These are phyloP conservation scores for Hypoxylon sp. DNA, from an alignment of 2,329 filamentous ascomycete genomes.

Conservation along the genomic window DNA sequence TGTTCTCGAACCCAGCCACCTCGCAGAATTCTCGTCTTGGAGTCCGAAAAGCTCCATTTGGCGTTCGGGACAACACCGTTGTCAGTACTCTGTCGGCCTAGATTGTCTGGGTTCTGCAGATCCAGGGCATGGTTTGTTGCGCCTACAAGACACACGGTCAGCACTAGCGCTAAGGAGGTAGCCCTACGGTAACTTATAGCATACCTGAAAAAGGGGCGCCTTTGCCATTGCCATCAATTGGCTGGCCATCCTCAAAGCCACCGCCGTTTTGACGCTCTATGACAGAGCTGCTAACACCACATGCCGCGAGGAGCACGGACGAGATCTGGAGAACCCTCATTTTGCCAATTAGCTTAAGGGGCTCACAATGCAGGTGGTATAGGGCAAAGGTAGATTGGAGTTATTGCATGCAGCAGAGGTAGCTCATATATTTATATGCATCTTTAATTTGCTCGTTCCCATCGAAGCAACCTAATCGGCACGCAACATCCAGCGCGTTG, in stretches of 20 bases:
- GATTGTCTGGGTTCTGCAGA: constrained; percentile 74
- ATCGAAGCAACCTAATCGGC: constrained; percentile 6
- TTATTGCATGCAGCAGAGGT: neutral
- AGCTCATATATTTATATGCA: constrained; percentile 24
- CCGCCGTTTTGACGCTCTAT: constrained; percentile 49
- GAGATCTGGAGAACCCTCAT: constrained; percentile 46
- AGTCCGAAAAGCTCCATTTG: constrained; percentile 79
- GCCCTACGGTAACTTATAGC: constrained; percentile 21
- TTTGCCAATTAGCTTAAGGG: constrained; percentile 15
- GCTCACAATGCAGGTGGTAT: neutral
- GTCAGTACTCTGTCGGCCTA: constrained; percentile 74
- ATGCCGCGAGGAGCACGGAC: constrained; percentile 43
- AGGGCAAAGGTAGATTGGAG: neutral
- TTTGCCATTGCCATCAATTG: constrained; percentile 70
- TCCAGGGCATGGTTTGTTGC: constrained; percentile 75
- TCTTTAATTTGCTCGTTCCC: constrained; percentile 23
- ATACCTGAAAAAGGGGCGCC: constrained; percentile 72
- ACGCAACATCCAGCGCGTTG: constrained; percentile 19
- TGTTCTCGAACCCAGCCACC: constrained; percentile 78
- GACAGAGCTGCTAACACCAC: constrained; percentile 40
- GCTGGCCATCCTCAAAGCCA: constrained; percentile 67
- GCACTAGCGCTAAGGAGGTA: neutral
- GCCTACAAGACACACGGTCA: constrained; percentile 59
- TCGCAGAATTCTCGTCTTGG: constrained; percentile 72
- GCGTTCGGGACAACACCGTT: constrained; percentile 75